Percentiles rank a stretch among this genome's conserved stretches.
phyloP scores from a whole-genome alignment of 768 basidiomycete genomes.

The Gloeopeniophorella convolvens region DNA sequence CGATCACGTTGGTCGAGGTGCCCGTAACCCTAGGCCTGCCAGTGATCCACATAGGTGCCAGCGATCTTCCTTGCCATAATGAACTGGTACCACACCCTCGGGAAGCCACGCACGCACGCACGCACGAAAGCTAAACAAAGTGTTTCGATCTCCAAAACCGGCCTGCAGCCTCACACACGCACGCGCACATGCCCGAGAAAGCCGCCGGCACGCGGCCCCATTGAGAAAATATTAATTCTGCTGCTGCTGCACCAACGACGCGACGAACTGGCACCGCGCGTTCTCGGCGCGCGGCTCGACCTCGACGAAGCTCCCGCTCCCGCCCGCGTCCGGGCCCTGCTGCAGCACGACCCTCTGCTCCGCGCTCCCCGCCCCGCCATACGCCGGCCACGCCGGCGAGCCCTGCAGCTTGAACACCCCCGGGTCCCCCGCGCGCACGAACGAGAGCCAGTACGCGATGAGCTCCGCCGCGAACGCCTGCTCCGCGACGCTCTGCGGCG shows the following conservation, averaged over 20 bases:
- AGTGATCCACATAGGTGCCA: too few relatives aligned
- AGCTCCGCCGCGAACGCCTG: conserved; percentile 49
- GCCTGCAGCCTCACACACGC: too few relatives aligned
- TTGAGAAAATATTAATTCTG: conserved; percentile 37
- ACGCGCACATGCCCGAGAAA: too few relatives aligned
- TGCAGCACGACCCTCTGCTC: conserved; percentile 41
- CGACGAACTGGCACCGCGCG: conserved; percentile 34
- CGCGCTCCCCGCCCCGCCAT: conserved; percentile 24
- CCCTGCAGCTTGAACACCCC: conserved; percentile 47
- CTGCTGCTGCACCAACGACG: conserved; percentile 28
- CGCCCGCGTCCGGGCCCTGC: conserved; percentile 29
- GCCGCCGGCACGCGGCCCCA: too few relatives aligned
- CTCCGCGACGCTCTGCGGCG: conserved; percentile 39
- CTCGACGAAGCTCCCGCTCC: conserved; percentile 39
- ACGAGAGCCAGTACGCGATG: conserved; percentile 62
- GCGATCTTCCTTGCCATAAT: too few relatives aligned
- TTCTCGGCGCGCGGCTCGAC: conserved; percentile 32
- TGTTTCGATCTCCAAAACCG: too few relatives aligned
- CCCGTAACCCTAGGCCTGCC: too few relatives aligned
- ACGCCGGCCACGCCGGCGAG: conserved; percentile 46
- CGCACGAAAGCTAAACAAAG: too few relatives aligned
- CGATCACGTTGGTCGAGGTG: too few relatives aligned
- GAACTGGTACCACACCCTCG: too few relatives aligned
- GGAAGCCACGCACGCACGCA: too few relatives aligned
- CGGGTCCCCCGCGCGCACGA: conserved; percentile 50